A percentile compares a stretch with the other conserved stretches of the same genome.
phyloP scores from a whole-genome alignment of 176 grass and related monocot species.

The Oryza coarctata region DNA sequence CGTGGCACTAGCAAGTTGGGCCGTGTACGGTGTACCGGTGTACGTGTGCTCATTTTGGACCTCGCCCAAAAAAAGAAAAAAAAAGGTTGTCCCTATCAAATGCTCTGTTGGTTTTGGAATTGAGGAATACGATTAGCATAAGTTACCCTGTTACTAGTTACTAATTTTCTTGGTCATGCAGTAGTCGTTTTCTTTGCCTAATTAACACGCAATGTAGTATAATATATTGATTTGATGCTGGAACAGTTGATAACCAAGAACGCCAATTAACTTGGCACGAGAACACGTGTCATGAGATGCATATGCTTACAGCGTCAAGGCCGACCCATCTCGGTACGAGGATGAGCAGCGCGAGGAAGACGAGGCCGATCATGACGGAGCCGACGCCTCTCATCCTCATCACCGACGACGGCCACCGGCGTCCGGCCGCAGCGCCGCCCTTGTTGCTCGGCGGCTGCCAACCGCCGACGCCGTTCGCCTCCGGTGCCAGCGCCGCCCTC shows the following conservation, averaged over 20 bases:
- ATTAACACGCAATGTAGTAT: background rate
- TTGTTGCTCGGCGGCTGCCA: background rate
- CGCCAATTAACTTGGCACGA: background rate
- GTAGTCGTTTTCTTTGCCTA: background rate
- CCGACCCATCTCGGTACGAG: constrained; percentile 12
- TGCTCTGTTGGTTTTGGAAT: background rate
- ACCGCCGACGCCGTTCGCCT: background rate
- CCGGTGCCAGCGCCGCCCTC: background rate
- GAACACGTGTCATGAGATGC: background rate
- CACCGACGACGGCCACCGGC: background rate
- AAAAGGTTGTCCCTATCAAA: background rate
- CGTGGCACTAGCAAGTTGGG: too few species aligned
- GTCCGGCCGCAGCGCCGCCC: background rate
- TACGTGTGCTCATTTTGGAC: too few species aligned
- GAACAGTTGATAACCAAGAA: background rate
- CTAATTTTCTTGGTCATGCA: background rate
- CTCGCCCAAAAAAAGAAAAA: too few species aligned
- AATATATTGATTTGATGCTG: background rate
- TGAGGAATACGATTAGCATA: background rate
- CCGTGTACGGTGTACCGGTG: too few species aligned
- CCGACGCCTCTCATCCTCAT: constrained; percentile 2
- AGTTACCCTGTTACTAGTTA: too few species aligned
- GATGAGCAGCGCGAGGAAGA: constrained; percentile 29
- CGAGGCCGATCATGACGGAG: constrained; percentile 9
- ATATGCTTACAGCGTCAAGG: constrained; percentile 19